These are phyloP conservation scores for Ganoderma resinaceum DNA, from an alignment of 1,284 basidiomycete genomes.

Conservation along the genomic window DNA sequence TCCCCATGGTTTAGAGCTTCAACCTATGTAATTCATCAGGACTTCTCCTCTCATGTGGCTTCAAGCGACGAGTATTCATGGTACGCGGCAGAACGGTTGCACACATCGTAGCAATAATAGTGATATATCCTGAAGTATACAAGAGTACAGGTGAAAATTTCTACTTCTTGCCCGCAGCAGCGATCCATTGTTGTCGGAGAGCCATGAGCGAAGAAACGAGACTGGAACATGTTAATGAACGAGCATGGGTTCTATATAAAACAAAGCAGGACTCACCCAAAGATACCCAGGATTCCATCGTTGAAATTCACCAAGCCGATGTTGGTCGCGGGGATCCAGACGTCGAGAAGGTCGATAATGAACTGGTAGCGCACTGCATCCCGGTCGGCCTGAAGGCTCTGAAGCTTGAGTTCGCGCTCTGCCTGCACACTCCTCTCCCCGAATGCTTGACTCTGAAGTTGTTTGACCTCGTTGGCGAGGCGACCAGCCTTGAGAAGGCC, in stretches of 20 bases:
- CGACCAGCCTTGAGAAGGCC: slow-evolving; percentile 71
- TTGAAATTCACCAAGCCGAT: slow-evolving; percentile 83
- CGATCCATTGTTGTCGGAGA: slow-evolving; percentile 61
- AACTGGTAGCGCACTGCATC: slow-evolving; percentile 78
- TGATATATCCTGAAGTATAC: slow-evolving; percentile 20
- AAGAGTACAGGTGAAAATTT: background rate
- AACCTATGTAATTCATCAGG: background rate
- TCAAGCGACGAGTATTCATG: background rate
- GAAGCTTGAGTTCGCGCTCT: slow-evolving; percentile 69
- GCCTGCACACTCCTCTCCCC: slow-evolving; percentile 72
- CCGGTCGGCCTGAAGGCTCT: slow-evolving; percentile 63
- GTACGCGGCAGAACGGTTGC: background rate
- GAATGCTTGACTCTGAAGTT: slow-evolving; percentile 51
- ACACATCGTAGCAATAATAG: slow-evolving; percentile 9
- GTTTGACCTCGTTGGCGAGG: slow-evolving; percentile 65
- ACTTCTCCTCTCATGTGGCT: background rate
- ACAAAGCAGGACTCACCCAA: slow-evolving; percentile 66
- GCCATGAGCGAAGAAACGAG: slow-evolving; percentile 66
- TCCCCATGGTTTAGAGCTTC: background rate
- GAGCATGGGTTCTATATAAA: background rate
- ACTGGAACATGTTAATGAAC: slow-evolving; percentile 40
- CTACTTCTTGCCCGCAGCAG: slow-evolving; percentile 52
- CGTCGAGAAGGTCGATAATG: slow-evolving; percentile 81
- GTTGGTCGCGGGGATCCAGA: slow-evolving; percentile 90
- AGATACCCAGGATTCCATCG: slow-evolving; percentile 86